These are phyloP conservation scores for Chiua virens DNA, from an alignment of 768 basidiomycete genomes.

Conservation along the genomic window DNA sequence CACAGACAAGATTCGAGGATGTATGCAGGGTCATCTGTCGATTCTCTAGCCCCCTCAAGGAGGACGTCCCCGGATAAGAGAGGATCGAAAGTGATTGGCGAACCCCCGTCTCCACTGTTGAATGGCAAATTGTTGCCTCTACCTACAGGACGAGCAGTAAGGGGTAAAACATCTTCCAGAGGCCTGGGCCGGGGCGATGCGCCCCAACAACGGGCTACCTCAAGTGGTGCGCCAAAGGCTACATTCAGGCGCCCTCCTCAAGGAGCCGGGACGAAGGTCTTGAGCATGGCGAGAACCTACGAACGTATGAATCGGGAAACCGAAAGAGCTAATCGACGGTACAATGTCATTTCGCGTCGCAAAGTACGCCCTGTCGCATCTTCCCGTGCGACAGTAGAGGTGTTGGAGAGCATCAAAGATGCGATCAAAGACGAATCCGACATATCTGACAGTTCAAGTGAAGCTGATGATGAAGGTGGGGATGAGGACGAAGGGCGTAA, in stretches of 20 bases:
- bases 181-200: slow-evolving; percentile 38
- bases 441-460: slow-evolving; percentile 61
- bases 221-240: slow-evolving; percentile 42
- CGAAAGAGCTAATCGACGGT: slow-evolving; percentile 73
- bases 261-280: slow-evolving; percentile 67
- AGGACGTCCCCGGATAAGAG: slow-evolving; percentile 76
- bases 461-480: slow-evolving; percentile 69
- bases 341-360: slow-evolving; percentile 83
- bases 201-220: slow-evolving; percentile 41
- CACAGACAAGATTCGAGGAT: slow-evolving; percentile 41
- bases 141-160: slow-evolving; percentile 36
- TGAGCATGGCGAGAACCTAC: slow-evolving; percentile 87
- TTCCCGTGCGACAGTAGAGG: slow-evolving; percentile 83
- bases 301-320: slow-evolving; percentile 78
- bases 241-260: slow-evolving; percentile 54
- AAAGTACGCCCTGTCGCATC: slow-evolving; percentile 89
- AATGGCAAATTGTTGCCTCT: slow-evolving; percentile 27
- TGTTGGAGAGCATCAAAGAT: slow-evolving; percentile 87
- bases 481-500: slow-evolving; percentile 50
- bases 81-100: slow-evolving; percentile 34
- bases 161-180: slow-evolving; percentile 36
- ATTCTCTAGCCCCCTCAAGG: slow-evolving; percentile 64
- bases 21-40: slow-evolving; percentile 45
- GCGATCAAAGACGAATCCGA: slow-evolving; percentile 88
- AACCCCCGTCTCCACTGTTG: slow-evolving; percentile 32